phyloP scores from a whole-genome alignment of 2,329 filamentous ascomycete genomes.

The Alternaria angustiovoidea region DNA sequence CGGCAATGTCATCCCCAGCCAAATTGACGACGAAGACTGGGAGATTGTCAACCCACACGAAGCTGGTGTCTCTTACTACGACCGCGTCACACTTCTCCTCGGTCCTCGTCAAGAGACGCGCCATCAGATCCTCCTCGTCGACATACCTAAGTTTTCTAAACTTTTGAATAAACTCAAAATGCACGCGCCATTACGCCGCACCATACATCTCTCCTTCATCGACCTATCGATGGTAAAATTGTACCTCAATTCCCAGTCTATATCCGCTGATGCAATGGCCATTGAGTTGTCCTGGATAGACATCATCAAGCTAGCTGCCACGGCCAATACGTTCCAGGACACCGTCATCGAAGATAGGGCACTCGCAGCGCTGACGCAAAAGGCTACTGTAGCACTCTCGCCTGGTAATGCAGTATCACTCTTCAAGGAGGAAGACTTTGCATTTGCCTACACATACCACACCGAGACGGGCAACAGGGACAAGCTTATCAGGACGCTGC shows the following conservation, averaged over 20 bases:
- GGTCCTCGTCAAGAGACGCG: background rate
- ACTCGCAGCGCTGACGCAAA: background rate
- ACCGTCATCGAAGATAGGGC: background rate
- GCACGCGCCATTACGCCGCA: background rate
- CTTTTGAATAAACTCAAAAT: background rate
- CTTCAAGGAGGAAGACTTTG: background rate
- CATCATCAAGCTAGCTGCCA: conserved; percentile 9
- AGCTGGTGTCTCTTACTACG: background rate
- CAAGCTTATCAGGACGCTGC: background rate
- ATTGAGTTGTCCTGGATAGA: conserved; percentile 2
- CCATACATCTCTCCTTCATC: background rate
- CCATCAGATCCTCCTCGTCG: conserved; percentile 5
- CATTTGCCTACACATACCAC: background rate
- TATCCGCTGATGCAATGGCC: background rate
- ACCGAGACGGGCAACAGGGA: background rate
- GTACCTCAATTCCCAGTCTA: background rate
- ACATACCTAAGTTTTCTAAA: conserved; percentile 2
- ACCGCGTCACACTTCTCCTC: conserved; percentile 12
- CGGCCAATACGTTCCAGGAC: conserved; percentile 7
- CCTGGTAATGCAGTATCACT: background rate
- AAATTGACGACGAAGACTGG: conserved; percentile 1
- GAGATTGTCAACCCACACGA: conserved; percentile 6
- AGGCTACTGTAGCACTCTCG: background rate
- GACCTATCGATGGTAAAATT: background rate
- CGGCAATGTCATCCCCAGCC: background rate